Evolutionary conservation across 768 basidiomycete species (phyloP).

Genomic region (Rhizopogon vinicolor): DNA sequence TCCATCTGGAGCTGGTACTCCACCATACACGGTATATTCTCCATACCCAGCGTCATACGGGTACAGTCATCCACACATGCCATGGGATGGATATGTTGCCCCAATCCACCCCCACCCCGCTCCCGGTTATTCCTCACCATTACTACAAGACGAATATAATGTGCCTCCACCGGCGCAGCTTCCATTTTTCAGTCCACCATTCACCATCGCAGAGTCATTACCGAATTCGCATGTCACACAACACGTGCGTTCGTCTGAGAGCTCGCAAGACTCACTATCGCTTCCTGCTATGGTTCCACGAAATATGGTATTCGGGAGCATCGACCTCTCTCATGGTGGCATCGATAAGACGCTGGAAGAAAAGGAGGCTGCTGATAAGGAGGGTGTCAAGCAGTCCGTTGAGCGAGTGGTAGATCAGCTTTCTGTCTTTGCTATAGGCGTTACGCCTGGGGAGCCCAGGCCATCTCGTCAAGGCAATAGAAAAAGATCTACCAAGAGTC

Average conservation of each 20-base stretch:
- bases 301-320: slow-evolving; percentile 51
- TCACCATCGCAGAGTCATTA: background rate
- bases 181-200: background rate
- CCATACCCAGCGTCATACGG: slow-evolving; percentile 27
- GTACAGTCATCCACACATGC: slow-evolving; percentile 32
- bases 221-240: background rate
- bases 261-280: background rate
- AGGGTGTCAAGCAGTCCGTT: slow-evolving; percentile 7
- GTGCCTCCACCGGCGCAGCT: background rate
- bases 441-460: slow-evolving; percentile 33
- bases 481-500: slow-evolving; percentile 18
- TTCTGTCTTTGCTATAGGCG: slow-evolving; percentile 40
- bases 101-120: background rate
- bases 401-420: slow-evolving; percentile 25
- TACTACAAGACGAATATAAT: slow-evolving; percentile 1
- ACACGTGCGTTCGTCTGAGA: background rate
- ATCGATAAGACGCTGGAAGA: slow-evolving; percentile 3
- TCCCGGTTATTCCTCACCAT: slow-evolving; percentile 1
- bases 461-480: slow-evolving; percentile 20
- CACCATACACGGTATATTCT: slow-evolving; percentile 31
- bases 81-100: slow-evolving; percentile 27
- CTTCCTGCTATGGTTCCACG: slow-evolving; percentile 6
- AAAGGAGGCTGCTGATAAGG: slow-evolving; percentile 1
- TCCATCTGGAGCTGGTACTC: slow-evolving; percentile 24
- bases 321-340: slow-evolving; percentile 19